Percentiles rank a stretch among this genome's conserved stretches.
Conservation (phyloP, 2,329 filamentous ascomycete genomes). For the Endoconidiophora laricicola region DNA sequence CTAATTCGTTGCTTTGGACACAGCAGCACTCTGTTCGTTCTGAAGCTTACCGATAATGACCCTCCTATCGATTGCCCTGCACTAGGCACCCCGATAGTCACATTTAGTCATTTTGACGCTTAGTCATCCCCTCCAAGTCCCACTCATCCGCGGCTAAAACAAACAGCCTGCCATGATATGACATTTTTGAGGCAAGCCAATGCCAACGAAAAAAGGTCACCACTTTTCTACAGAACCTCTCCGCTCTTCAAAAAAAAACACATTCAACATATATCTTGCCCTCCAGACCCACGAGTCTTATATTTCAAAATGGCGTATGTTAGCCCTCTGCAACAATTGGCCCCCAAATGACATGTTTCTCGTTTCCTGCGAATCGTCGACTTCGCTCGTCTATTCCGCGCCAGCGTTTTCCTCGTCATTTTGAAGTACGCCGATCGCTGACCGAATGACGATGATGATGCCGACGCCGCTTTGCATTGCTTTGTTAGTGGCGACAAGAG, state of each 20-base stretch:
- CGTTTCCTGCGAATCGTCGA: neutral
- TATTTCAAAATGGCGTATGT: slow-evolving; percentile 25
- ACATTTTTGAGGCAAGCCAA: slow-evolving; percentile 1
- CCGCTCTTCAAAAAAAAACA: neutral
- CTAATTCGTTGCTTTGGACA: too few relatives aligned
- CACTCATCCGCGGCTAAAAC: slow-evolving; percentile 5
- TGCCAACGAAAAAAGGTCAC: neutral
- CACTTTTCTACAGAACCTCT: neutral
- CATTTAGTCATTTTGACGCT: slow-evolving; percentile 3
- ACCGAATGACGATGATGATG: too few relatives aligned
- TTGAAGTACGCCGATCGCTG: neutral
- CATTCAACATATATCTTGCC: neutral
- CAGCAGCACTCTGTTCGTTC: too few relatives aligned
- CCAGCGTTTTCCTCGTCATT: neutral
- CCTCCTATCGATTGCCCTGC: too few relatives aligned
- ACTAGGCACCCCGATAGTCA: neutral
- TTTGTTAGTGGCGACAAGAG: too few relatives aligned
- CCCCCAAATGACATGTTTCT: neutral
- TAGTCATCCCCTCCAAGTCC: slow-evolving; percentile 3
- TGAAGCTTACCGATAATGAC: too few relatives aligned
- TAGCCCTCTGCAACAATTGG: neutral
- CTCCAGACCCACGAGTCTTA: neutral
- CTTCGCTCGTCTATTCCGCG: neutral
- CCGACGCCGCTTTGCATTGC: too few relatives aligned
- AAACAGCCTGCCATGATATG: slow-evolving; percentile 3